phyloP scores from a whole-genome alignment of 139 green algal species.

The Closterium sp. region DNA sequence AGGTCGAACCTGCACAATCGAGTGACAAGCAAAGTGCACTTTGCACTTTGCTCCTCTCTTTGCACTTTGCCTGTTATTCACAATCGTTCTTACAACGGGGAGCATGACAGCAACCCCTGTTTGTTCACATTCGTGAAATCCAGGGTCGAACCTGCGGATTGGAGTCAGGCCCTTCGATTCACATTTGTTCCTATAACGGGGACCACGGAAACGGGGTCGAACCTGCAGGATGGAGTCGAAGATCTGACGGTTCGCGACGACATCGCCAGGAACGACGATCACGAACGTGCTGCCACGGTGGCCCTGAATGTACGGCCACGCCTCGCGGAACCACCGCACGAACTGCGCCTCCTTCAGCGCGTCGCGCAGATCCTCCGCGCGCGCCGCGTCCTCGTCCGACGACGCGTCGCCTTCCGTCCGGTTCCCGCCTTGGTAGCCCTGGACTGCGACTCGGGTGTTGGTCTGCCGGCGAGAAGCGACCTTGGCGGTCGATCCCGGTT shows the following conservation, averaged over 20 bases:
- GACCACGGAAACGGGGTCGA: not conserved
- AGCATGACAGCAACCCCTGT: too few relatives aligned
- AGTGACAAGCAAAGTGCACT: too few relatives aligned
- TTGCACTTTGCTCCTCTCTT: too few relatives aligned
- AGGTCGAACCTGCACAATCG: too few relatives aligned
- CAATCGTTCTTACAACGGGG: too few relatives aligned
- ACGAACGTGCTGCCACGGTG: slow-evolving; percentile 86
- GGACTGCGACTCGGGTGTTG: not conserved
- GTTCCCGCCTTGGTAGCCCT: not conserved
- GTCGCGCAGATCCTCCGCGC: not conserved
- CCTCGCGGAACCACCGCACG: slow-evolving; percentile 71
- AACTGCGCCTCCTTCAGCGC: slow-evolving; percentile 19
- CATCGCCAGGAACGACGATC: slow-evolving; percentile 83
- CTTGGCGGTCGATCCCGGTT: not conserved
- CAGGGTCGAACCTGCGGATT: slow-evolving; percentile 55
- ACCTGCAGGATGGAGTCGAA: slow-evolving; percentile 58
- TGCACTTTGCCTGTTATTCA: too few relatives aligned
- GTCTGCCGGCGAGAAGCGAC: not conserved
- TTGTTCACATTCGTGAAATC: too few relatives aligned
- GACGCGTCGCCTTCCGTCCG: not conserved
- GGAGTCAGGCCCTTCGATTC: not conserved
- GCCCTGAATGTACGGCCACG: slow-evolving; percentile 86
- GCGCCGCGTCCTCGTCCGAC: not conserved
- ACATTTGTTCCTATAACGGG: too few relatives aligned
- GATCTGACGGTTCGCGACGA: not conserved